Evolutionary conservation across 2,329 filamentous ascomycete species (phyloP).

Genomic region (Raffaelea albimanens): DNA sequence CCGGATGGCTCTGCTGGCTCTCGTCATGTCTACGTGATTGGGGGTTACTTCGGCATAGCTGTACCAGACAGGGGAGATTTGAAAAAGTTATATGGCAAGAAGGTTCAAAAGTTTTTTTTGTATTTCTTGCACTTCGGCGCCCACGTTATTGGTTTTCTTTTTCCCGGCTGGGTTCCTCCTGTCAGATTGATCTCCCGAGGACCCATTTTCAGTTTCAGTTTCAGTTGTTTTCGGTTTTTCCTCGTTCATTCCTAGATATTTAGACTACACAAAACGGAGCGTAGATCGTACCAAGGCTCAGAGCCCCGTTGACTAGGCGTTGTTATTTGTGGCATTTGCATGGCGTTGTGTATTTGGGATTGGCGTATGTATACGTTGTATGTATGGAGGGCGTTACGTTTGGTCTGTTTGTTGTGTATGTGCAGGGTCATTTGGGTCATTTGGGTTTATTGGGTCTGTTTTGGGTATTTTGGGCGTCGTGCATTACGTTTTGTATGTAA

Average conservation of each 20-base stretch:
- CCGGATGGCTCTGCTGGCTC: constrained; percentile 90
- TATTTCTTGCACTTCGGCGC: background rate
- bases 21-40: constrained; percentile 60
- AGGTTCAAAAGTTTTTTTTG: constrained; percentile 3
- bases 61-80: background rate
- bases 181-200: background rate
- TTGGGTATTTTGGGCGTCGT: constrained; percentile 13
- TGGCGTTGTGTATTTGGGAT: background rate
- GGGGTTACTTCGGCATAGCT: background rate
- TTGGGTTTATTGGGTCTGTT: constrained; percentile 7
- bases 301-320: constrained; percentile 7
- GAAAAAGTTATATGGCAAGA: constrained; percentile 1
- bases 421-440: constrained; percentile 1
- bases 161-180: background rate
- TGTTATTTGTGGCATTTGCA: background rate
- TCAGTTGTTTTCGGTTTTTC: background rate
- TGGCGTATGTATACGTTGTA: background rate
- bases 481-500: background rate
- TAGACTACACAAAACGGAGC: constrained; percentile 8
- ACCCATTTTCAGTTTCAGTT: too few relatives aligned
- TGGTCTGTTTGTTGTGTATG: constrained; percentile 4
- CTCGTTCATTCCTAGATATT: background rate
- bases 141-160: constrained; percentile 2
- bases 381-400: constrained; percentile 6
- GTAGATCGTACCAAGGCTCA: constrained; percentile 10